Evolutionary conservation across 2,329 filamentous ascomycete genomes (phyloP).

Genomic region (Trichoderma lentiforme): DNA sequence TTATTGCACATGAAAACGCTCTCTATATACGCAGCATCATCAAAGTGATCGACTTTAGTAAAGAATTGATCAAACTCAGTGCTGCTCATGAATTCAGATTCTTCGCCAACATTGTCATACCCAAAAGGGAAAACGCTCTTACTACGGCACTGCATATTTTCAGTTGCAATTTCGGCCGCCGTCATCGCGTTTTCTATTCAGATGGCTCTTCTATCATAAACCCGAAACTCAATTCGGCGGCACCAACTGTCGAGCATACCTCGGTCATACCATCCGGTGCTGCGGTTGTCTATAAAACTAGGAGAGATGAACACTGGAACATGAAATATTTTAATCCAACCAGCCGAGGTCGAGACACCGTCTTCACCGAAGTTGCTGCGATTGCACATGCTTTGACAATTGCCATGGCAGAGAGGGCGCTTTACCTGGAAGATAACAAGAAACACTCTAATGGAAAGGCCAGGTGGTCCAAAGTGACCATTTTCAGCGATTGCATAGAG

Average conservation of each 20-base stretch:
- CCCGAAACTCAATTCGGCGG: accelerated
- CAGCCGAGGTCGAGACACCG: background rate
- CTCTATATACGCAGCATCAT: accelerated
- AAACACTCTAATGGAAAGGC: background rate
- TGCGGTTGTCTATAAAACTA: background rate
- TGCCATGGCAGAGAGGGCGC: background rate
- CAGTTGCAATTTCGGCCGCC: background rate
- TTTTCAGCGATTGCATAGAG: background rate
- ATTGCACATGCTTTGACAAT: background rate
- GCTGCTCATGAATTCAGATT: background rate
- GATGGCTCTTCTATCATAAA: background rate
- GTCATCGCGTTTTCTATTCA: background rate
- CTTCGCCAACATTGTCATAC: background rate
- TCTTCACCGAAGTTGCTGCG: background rate
- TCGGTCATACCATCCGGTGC: background rate
- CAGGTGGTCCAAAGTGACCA: background rate
- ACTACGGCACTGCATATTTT: background rate
- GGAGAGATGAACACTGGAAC: background rate
- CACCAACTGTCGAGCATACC: background rate
- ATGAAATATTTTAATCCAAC: background rate
- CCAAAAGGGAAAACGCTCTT: background rate
- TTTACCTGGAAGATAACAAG: background rate
- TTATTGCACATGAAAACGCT: background rate
- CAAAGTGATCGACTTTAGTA: background rate
- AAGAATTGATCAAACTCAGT: background rate